Base-by-base conservation (phyloP, 2,329 filamentous ascomycete genomes). In the Nothomitra cinnamomea region DNA sequence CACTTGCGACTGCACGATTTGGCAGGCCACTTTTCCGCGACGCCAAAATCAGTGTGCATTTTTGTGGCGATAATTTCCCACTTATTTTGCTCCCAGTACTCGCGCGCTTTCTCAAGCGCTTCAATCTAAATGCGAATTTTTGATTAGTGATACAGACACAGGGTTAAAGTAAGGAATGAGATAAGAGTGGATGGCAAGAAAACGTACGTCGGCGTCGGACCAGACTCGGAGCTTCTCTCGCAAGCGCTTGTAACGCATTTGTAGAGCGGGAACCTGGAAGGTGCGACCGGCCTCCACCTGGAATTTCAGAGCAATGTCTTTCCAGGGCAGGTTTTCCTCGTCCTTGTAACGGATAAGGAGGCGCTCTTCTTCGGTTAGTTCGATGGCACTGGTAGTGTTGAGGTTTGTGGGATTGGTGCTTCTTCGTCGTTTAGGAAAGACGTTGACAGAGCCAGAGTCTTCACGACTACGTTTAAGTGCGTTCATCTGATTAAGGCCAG, bases 191-290 rank as follows among this genome's bases (percentile, higher is more conserved):
- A 45, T 3, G 42, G 7, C 15, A 10, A 12, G 42, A 19, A 17
- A 24, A 55, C 59, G 48, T 57, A 61, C 61, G 55, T 77, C 74
- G 17, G 64, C 62, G n/a, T 75, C 72, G 21, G 69, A 70, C 74
- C 74, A 77, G 1, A 69, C 64, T 21, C 73, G 69, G 62, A 73
- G 69, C 48, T 71, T 67, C 59, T 75, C 72, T 17, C 71, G 65
- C 38, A 76, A 63, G 38, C 74, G 66, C 61, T 75, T 75, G 58
- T 73, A 69, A 19, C 72, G 71, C 74, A 77, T 77, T 59, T 77
- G 74, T 32, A 77, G 63, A 6, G 73, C 72, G 2, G 73, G 71
- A 50, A 75, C 71, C 57, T 74, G 70, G 56, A 72, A 70, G 3
- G 62, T 65, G 59, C 74, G 71, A 54, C 71, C 71, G 25, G 70